Percentiles rank a stretch among this genome's conserved stretches.
Conservation (phyloP, 202 grass and related monocot species). For the Carex arenaria region DNA sequence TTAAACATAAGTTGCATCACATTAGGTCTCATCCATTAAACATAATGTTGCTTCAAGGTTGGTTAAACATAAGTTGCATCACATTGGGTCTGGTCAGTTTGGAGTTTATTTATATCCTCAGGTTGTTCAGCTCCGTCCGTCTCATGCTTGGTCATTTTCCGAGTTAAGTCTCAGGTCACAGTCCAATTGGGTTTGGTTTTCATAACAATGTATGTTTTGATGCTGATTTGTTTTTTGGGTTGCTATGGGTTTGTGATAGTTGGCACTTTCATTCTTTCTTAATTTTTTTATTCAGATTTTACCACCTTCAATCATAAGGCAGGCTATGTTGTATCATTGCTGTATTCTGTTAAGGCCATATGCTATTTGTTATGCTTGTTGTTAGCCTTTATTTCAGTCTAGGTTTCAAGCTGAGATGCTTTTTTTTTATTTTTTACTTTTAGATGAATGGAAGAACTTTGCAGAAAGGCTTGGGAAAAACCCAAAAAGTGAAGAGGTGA, state of each 20-base stretch:
- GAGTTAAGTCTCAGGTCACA: no score
- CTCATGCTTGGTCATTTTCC: background rate
- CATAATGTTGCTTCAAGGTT: background rate
- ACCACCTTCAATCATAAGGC: background rate
- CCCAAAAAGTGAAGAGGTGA: constrained; percentile 55
- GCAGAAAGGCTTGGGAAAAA: constrained; percentile 51
- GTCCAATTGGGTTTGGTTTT: background rate
- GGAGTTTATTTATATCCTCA: background rate
- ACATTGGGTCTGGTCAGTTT: background rate
- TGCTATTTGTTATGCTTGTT: constrained; percentile 2
- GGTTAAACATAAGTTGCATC: background rate
- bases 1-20: background rate
- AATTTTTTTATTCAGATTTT: background rate
- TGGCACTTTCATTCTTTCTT: background rate
- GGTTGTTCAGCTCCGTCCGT: background rate
- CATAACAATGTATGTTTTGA: background rate
- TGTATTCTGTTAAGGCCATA: background rate
- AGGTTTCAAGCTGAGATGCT: constrained; percentile 3
- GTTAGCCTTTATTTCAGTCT: background rate
- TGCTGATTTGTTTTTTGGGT: background rate
- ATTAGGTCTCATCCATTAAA: background rate
- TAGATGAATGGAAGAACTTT: constrained; percentile 93
- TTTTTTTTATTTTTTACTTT: background rate
- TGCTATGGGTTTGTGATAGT: background rate
- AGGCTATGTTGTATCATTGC: background rate